Base-by-base conservation (phyloP, 2,329 filamentous ascomycete genomes). In the Chrysosporium keratinophilum region DNA sequence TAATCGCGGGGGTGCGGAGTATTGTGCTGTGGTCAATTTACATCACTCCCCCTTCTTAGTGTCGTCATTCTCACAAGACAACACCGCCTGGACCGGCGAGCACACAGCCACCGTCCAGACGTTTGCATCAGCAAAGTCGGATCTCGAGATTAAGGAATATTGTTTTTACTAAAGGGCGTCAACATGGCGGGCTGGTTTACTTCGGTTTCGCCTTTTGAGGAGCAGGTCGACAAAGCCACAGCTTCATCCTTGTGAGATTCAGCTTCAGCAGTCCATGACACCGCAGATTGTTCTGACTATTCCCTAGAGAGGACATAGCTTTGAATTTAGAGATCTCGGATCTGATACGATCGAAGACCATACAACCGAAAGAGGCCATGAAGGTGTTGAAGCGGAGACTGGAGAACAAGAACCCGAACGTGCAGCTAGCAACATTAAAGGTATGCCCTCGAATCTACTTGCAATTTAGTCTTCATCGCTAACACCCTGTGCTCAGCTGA, bases 291-390 rank as follows among this genome's bases (percentile, higher is more conserved):
- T 43, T 20, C 15, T 54, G 43, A 53, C 57, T 59, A 50, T 60
- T 56, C 39, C 35, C 44, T 63, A 94, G 88, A 62, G 90, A 98
- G 73, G 91, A 98, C 67, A 97, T 98, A 69, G 86, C 93, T 40
- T 81, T 96, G 62, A 97, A 97, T 69, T 83, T 98, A 65, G 93
- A 98, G 72, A 97, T 98, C 63, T 96, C 91, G 69, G 93, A 98
- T 74, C 78, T 95, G 63, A 96, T 98, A 70, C 83, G 93, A 63
- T 97, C 90, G 65, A 97, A 97, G 76, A 95, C 89, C 15, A 91
- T 98, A 49, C 89, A 90, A 69, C 91, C 93, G 52, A 96, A 91
- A 71, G 93, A 98, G 72, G 93, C 93, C 58, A 98, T 98, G 93
- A 87, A 89, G 69, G 91, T 88, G 42, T 76, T 98, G 65, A 97